Percentiles rank a stretch among this genome's conserved stretches.
phyloP scores from a whole-genome alignment of 305 asterid genomes.

The Fraxinus xanthoxyloides region DNA sequence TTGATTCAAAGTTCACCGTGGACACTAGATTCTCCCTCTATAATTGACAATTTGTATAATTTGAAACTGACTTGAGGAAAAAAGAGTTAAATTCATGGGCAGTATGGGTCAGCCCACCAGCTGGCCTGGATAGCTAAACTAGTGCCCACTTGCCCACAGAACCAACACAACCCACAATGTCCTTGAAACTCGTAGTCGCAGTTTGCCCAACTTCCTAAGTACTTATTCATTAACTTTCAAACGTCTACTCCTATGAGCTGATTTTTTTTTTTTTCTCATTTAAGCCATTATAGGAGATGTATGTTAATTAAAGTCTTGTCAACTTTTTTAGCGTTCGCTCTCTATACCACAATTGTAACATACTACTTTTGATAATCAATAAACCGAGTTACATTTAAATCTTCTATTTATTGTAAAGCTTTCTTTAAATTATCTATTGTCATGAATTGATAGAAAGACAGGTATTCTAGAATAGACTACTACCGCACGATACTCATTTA shows the following conservation, averaged over 20 bases:
- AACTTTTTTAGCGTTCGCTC: not conserved
- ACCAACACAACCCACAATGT: not conserved
- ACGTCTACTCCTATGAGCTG: too few relatives aligned
- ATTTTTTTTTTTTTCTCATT: too few relatives aligned
- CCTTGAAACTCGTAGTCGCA: not conserved
- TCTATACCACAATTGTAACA: not conserved
- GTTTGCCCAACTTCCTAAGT: not conserved
- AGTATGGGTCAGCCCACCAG: not conserved
- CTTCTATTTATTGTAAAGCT: not conserved
- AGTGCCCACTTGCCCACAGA: not conserved
- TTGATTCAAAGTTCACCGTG: not conserved
- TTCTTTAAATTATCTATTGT: not conserved
- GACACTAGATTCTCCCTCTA: not conserved
- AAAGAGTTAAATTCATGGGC: not conserved
- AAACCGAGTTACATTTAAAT: not conserved
- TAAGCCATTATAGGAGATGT: not conserved
- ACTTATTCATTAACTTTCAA: too few relatives aligned
- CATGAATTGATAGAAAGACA: not conserved
- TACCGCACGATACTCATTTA: not conserved
- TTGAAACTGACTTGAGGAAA: not conserved
- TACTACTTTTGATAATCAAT: not conserved
- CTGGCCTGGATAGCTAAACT: not conserved
- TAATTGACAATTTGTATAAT: not conserved
- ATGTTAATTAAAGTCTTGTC: too few relatives aligned
- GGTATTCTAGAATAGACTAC: not conserved